Evolutionary conservation across 2,329 filamentous ascomycete species (phyloP).

Genomic region (Ophiostoma triangulosporum): DNA sequence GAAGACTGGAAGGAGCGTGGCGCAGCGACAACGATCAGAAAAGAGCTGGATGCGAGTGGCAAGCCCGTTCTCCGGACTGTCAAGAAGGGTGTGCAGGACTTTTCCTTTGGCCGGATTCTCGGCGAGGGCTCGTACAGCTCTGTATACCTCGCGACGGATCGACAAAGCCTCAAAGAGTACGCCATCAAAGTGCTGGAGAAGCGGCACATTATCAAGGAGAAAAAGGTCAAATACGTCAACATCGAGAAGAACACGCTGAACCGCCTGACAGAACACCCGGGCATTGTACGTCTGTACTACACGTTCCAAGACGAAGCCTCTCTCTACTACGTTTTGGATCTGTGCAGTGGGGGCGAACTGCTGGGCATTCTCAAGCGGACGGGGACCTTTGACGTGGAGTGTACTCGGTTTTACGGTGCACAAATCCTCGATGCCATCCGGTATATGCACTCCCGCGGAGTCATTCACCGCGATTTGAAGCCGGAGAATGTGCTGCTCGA

Average conservation of each 20-base stretch:
- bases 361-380: slow-evolving; percentile 89
- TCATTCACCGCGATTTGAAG: slow-evolving; percentile 93
- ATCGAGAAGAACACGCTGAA: slow-evolving; percentile 98
- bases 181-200: slow-evolving; percentile 98
- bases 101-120: slow-evolving; percentile 78
- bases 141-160: slow-evolving; percentile 82
- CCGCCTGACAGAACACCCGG: slow-evolving; percentile 87
- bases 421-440: slow-evolving; percentile 93
- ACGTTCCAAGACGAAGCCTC: slow-evolving; percentile 96
- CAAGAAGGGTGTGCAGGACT: slow-evolving; percentile 96
- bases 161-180: slow-evolving; percentile 89
- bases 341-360: slow-evolving; percentile 84
- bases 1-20: slow-evolving; percentile 96
- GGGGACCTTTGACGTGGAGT: slow-evolving; percentile 88
- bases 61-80: slow-evolving; percentile 69
- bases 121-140: slow-evolving; percentile 98
- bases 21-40: slow-evolving; percentile 69
- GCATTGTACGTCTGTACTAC: slow-evolving; percentile 92
- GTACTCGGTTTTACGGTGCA: slow-evolving; percentile 83
- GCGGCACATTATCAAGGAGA: slow-evolving; percentile 98
- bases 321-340: slow-evolving; percentile 89
- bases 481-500: slow-evolving; percentile 94
- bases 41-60: slow-evolving; percentile 76
- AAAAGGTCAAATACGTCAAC: slow-evolving; percentile 99
- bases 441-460: slow-evolving; percentile 93